Evolutionary conservation across 176 grass and related monocot genomes (phyloP).

Genomic region (Saccharum spontaneum): DNA sequence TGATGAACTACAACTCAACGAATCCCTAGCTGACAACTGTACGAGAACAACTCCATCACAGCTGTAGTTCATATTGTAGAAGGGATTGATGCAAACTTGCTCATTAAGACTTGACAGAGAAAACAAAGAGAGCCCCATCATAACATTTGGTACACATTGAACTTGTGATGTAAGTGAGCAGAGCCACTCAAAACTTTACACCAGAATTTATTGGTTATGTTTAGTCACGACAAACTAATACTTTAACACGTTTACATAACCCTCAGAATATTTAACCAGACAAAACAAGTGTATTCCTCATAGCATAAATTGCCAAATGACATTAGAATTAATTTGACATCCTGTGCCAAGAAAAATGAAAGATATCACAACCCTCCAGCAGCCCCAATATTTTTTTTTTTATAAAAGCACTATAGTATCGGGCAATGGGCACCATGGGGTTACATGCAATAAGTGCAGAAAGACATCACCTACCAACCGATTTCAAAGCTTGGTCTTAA

Average conservation of each 20-base stretch:
- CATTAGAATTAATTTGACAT: background rate
- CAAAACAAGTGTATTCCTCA: background rate
- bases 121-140: background rate
- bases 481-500: conserved; percentile 21
- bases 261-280: background rate
- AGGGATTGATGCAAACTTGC: background rate
- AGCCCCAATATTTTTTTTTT: background rate
- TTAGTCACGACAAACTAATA: background rate
- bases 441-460: conserved; percentile 6
- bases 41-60: background rate
- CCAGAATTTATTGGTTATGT: background rate
- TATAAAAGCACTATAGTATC: background rate
- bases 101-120: background rate
- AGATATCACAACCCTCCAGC: background rate
- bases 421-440: background rate
- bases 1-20: background rate
- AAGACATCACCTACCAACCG: conserved; percentile 16
- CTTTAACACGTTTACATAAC: background rate
- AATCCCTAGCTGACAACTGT: background rate
- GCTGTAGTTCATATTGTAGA: background rate
- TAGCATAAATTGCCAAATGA: background rate
- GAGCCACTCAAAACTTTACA: background rate
- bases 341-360: conserved; percentile 11
- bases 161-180: background rate
- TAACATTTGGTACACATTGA: background rate